Evolutionary conservation across 164 flowering plant species (phyloP), one percentile per base, ranked within the genome.

Genomic region (Macadamia tetraphylla): DNA sequence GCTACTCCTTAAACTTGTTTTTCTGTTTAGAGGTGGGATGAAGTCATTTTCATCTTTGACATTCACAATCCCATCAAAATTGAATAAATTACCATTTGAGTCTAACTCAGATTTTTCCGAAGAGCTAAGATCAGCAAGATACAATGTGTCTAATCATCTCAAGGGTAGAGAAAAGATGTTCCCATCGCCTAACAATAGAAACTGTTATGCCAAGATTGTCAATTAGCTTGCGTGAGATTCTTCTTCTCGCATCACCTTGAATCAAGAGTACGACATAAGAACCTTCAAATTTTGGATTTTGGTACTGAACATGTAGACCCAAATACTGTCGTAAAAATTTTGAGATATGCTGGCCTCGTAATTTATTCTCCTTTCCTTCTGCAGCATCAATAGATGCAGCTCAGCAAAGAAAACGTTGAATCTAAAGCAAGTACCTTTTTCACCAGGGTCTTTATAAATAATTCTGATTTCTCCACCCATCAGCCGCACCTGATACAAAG

Each of bases 381-480:
- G 17, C 49, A 51, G 44, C 9, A 9, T 29, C 40, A n/a, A 31
- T 10, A 30, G 63, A 12, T 10, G 58, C 60, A 10, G 65, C 31
- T 11, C 64, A 6, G 67, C 58, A n/a, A 93, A 78, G 56, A 81
- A 79, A 43, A 81, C 71, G 66, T 84, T 90, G 77, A 94, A 91
- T 55, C 75, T 82, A 75, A 94, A 91, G 69, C 97, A 86, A 59
- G 91, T 87, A 10, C 98, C 98, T 46, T 43, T 79, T 61, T 82
- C 82, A 0, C 89, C 87, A 12, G 66, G 66, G 30, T 73, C 87
- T 69, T 90, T 94, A 68, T 90, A 91, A 9, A 76, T 70, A 60
- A 94, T 84, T 1, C 68, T 69, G 51, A 91, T 90, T 29, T 94
- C 98, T 60, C 98, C 97, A 17, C 89, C 90, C 96, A 91, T 91